These are phyloP conservation scores for Penicillium brasilianum DNA, from an alignment of 2,329 filamentous ascomycete genomes.

Conservation along the genomic window DNA sequence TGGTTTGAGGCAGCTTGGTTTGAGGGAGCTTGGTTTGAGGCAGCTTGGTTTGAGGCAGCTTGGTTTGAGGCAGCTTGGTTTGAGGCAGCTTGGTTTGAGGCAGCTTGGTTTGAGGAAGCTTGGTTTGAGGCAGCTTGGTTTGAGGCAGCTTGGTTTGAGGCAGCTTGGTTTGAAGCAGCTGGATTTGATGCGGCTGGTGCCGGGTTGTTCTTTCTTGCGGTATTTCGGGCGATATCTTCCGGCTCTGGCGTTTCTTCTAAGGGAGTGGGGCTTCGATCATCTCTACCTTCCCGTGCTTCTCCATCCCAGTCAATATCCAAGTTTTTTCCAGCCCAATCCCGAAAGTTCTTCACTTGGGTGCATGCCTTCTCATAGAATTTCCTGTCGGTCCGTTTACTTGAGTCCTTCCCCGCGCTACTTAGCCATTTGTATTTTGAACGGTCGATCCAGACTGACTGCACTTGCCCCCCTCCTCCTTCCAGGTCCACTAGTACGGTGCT, in stretches of 20 bases:
- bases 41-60: neutral
- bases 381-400: neutral
- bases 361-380: conserved; percentile 6
- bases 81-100: neutral
- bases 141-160: too few species aligned
- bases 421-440: conserved; percentile 5
- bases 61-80: neutral
- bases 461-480: neutral
- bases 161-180: neutral
- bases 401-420: conserved; percentile 5
- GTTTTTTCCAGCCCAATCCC: conserved; percentile 1
- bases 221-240: neutral
- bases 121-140: neutral
- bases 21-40: neutral
- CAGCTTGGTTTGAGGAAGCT: neutral
- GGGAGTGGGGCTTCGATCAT: conserved; percentile 5
- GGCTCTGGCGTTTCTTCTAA: conserved; percentile 6
- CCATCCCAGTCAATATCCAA: conserved; percentile 1
- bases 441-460: conserved; percentile 4
- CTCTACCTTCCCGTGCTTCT: conserved; percentile 1
- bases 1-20: neutral
- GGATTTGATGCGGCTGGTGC: neutral
- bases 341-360: conserved; percentile 5
- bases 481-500: neutral
- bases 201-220: neutral